Percentiles rank a stretch among this genome's conserved stretches.
phyloP scores from a whole-genome alignment of 257 asterid species.

The Schizonepeta tenuifolia region DNA sequence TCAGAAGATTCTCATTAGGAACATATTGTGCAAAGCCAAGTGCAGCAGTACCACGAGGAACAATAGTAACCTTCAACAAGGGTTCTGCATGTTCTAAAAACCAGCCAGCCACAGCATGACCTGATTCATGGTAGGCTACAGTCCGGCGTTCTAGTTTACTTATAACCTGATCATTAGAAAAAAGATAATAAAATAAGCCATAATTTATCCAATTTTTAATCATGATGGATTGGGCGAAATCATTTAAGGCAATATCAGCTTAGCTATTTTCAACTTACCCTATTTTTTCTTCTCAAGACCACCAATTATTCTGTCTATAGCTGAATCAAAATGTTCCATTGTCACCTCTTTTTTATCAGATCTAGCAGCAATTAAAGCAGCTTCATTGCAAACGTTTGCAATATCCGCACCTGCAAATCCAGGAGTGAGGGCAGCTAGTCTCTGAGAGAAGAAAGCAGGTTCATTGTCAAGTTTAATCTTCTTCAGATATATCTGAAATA shows the following conservation, averaged over 20 bases:
- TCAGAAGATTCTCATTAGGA: constrained; percentile 87
- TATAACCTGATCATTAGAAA: constrained; percentile 61
- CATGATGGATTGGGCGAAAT: constrained; percentile 8
- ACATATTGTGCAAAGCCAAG: constrained; percentile 97
- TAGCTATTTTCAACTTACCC: constrained; percentile 47
- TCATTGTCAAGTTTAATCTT: constrained; percentile 77
- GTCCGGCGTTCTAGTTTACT: constrained; percentile 86
- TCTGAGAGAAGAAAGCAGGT: constrained; percentile 75
- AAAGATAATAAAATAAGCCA: background rate
- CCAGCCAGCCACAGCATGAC: constrained; percentile 97
- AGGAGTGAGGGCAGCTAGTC: constrained; percentile 95
- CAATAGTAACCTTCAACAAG: constrained; percentile 85
- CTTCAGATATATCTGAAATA: constrained; percentile 76
- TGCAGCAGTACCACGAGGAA: constrained; percentile 97
- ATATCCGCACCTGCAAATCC: constrained; percentile 98
- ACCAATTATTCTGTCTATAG: constrained; percentile 87
- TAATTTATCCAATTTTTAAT: background rate
- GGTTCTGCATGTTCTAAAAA: constrained; percentile 91
- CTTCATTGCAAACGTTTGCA: constrained; percentile 94
- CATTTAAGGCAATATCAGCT: background rate
- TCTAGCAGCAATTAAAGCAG: constrained; percentile 91
- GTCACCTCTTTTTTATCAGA: constrained; percentile 55
- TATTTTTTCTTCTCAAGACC: constrained; percentile 92
- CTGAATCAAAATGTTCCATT: constrained; percentile 85
- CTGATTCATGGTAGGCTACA: constrained; percentile 96